Base-by-base conservation (phyloP, 352 stramenopile species). In the Phytophthora pistaciae region DNA sequence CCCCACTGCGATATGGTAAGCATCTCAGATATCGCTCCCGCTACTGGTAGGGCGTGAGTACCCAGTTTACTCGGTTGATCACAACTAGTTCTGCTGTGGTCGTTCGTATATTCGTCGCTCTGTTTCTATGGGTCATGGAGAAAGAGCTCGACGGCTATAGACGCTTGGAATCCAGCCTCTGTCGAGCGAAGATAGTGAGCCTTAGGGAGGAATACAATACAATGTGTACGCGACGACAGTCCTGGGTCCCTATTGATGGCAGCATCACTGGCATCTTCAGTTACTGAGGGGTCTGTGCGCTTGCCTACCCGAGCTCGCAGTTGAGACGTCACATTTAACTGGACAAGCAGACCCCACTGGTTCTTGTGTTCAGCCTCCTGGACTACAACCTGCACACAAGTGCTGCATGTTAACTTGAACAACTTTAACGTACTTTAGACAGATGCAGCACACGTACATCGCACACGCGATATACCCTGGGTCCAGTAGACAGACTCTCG, bases 331-430 rank as follows among this genome's bases (percentile, higher is more conserved):
- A 66, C 38, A 25, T 71, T 33, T 31, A 81, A 56, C 36, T 63
- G 31, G 2, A 86, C 16, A 3, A 76, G 58, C 1, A 90, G 21
- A 10, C 82, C 82, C 82, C 82, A 90, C 20, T 87, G 68, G 2
- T 59, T 64, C 1, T 54, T 50, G 10, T 67, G 49, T 31, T 78
- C 48, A 3, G 60, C 25, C 49, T 88, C 82, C 14, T 59, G 20
- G 0, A 78, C 62, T 8, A 66, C 64, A 31, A 83, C 59, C 77
- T 84, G 21, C 54, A 56, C 56, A 13, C 56, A 13, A 27, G 49
- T 44, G 54, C 25, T 36, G 44, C 23, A 46, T 21, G 13, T 48
- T 48, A 20, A 20, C 5, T 21, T 5, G 1, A 48, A 18, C 14
- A 48, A 48, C 40, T 20, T 48, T 13, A 23, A 23, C 13, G 14